Base-by-base conservation (phyloP, 1,284 basidiomycete species). In the Moesziomyces sp. region DNA sequence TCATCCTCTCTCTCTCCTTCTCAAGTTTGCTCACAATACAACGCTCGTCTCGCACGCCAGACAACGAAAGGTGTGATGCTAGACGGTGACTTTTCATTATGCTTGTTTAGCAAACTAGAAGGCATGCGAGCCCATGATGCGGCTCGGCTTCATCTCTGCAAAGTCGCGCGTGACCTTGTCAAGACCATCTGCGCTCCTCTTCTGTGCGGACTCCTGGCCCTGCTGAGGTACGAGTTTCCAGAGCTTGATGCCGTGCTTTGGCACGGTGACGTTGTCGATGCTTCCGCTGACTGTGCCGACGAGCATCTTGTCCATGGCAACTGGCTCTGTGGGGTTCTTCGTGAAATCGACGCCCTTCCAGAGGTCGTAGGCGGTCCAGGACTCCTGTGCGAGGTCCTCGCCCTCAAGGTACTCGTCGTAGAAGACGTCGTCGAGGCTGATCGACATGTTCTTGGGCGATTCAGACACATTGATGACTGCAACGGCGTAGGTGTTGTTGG, bases 401-500 rank as follows among this genome's bases (percentile, higher is more conserved):
- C 54, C 57, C 24, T 55, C 44, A 21, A 69, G 52, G 40, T 63
- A 63, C 42, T 69, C 66, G 56, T 69, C 66, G 34, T 50, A 69
- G 46, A 63, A 69, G 2, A 69, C 59, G 19, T 69, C 60, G 14
- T 52, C 45, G 52, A 69, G 57, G 23, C 30, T 46, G 43, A 61
- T 48, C 7, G 49, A 53, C 16, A 68, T 26, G 38, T 67, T 57
- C 58, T 68, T 68, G 23, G 58, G 54, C 16, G 53, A 61, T 28
- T 73, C 73, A 26, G 63, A 56, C 1, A 73, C 48, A 21, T 77
- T 68, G 52, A 76, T 62, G 7, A 54, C 56, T 10, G 67, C 59
- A 3, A 76, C 75, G 3, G 69, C 74, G 16, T 62, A 58, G n/a
- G 65, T 67, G 5, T 69, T 64, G 46, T 76, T 76, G 26, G 59